phyloP scores from a whole-genome alignment of 805 yeast species.

The Maudiozyma serrabonitensis region DNA sequence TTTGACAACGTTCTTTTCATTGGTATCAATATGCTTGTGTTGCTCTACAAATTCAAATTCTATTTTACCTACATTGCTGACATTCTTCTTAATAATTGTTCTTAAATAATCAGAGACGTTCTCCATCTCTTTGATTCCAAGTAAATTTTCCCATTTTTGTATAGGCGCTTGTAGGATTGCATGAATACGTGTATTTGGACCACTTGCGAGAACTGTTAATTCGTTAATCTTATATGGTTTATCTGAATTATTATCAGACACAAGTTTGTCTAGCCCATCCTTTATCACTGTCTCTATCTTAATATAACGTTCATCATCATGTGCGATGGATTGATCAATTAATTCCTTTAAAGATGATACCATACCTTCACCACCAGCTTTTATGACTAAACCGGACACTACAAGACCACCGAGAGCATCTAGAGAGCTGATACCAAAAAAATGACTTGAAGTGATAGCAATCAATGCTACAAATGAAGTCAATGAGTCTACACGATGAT shows the following conservation, averaged over 20 bases:
- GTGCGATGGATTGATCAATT: conserved; percentile 59
- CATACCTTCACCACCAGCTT: conserved; percentile 76
- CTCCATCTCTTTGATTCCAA: conserved; percentile 35
- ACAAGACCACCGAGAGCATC: conserved; percentile 89
- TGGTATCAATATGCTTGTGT: background rate
- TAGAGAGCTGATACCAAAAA: conserved; percentile 69
- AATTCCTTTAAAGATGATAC: conserved; percentile 63
- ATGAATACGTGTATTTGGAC: conserved; percentile 42
- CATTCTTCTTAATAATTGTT: conserved; percentile 28
- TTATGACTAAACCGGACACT: conserved; percentile 72
- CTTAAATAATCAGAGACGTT: conserved; percentile 32
- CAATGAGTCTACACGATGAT: conserved; percentile 87
- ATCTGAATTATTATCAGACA: conserved; percentile 35
- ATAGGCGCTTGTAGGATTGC: conserved; percentile 31
- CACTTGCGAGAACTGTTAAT: conserved; percentile 43
- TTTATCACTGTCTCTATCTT: conserved; percentile 34
- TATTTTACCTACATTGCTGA: conserved; percentile 37
- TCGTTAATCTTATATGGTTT: conserved; percentile 32
- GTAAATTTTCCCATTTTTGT: conserved; percentile 37
- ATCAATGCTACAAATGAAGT: conserved; percentile 85
- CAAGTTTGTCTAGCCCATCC: conserved; percentile 25
- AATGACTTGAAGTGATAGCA: conserved; percentile 78
- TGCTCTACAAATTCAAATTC: conserved; percentile 32
- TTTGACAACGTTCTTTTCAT: background rate
- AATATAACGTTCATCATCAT: conserved; percentile 40